Percentiles rank a stretch among this genome's conserved stretches.
These are phyloP conservation scores for Sclerotinia trifoliorum DNA, from an alignment of 2,329 filamentous ascomycete genomes.

Conservation along the genomic window DNA sequence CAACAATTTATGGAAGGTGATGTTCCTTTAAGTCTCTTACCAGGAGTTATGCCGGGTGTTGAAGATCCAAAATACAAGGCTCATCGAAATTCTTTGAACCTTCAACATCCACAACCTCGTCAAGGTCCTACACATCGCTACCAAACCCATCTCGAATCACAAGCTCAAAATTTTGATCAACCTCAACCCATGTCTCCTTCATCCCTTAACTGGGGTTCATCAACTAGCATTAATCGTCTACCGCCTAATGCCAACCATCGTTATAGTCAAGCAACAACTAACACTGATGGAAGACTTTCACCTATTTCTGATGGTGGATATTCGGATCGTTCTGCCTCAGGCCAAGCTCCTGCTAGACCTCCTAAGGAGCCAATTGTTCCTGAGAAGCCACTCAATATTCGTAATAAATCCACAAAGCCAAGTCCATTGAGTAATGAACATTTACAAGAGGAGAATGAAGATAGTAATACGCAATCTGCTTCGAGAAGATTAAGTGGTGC, in stretches of 20 bases:
- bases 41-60: conserved; percentile 24
- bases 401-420: conserved; percentile 52
- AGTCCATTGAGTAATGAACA: conserved; percentile 58
- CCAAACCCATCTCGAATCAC: conserved; percentile 69
- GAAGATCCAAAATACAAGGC: conserved; percentile 80
- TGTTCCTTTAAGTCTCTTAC: conserved; percentile 34
- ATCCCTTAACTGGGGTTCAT: conserved; percentile 63
- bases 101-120: conserved; percentile 76
- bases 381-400: conserved; percentile 48
- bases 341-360: conserved; percentile 54
- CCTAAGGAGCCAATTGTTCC: conserved; percentile 58
- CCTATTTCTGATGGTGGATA: conserved; percentile 39
- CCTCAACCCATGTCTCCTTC: conserved; percentile 56
- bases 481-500: conserved; percentile 33
- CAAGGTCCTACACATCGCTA: conserved; percentile 72
- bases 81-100: conserved; percentile 75
- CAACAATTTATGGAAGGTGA: conserved; percentile 35
- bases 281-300: conserved; percentile 33
- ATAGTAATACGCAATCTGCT: conserved; percentile 29
- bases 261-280: conserved; percentile 40
- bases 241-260: conserved; percentile 54
- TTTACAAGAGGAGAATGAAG: conserved; percentile 31
- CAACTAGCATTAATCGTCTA: conserved; percentile 54
- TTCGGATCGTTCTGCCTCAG: conserved; percentile 33
- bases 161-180: conserved; percentile 64